Evolutionary conservation across 345 rosid genomes (phyloP), one percentile per base, ranked within the genome.

Genomic region (Ceriops zippeliana): DNA sequence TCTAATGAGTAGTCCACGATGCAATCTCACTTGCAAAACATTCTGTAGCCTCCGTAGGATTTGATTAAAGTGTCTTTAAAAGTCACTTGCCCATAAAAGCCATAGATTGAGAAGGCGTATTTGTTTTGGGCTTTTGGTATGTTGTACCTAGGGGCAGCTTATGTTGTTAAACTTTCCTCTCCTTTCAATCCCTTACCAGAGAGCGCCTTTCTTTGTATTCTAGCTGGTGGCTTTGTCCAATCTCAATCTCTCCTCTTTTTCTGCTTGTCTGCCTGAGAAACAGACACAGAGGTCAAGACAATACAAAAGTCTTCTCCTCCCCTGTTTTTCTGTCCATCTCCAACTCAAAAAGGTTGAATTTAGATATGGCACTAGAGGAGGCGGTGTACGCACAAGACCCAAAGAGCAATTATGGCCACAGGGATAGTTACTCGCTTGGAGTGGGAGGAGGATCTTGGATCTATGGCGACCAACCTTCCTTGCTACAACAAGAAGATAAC

Each of bases 311-410:
- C 49, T 42, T 42, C 49, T 4, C 2, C 10, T 7, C 24, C 2
- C 34, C 58, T 56, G 42, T 10, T 58, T 22, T 0, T 5, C 51
- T 5, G 34, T 27, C 37, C 42, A 6, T 54, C 28, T 26, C 27
- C 65, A 62, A 54, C 16, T 20, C 49, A 27, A 30, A 13, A 5
- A 26, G 32, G 38, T n/a, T 56, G 52, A 17, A 42, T 6, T 30
- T 27, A 61, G 62, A 63, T 27, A 89, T 92, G 98, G 86, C 90
- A 1, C 78, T 89, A 57, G 90, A 81, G 38, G 85, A 87, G n/a
- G 81, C 79, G 22, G 81, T 88, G 56, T 88, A 84, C 79, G 83
- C 84, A 13, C 86, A 78, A 78, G 89, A 85, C 66, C 83, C 90
- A 32, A 86, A 79, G 62, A 49, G 66, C 49, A 13, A 42, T 66